Base-by-base conservation (phyloP, 331 rosid species). In the Stylosanthes scabra region DNA sequence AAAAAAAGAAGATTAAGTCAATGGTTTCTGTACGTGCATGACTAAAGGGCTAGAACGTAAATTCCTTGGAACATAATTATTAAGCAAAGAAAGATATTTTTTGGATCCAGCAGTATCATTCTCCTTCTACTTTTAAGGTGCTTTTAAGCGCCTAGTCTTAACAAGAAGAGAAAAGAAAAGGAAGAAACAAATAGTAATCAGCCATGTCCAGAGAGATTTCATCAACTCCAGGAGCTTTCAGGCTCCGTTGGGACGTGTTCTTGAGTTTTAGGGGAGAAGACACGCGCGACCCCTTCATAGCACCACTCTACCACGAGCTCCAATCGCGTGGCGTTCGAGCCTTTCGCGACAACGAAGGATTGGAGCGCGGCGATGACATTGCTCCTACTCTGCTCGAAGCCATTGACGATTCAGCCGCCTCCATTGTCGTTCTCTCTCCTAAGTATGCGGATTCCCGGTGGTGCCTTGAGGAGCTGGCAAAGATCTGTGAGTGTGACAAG, bases 161-260 rank as follows among this genome's bases (percentile, higher is more conserved):
- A 44, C 49, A 44, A 44, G 11, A 7, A 5, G 7, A 44, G 11
- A 10, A 8, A 44, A 10, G 11, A 44, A 44, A 9, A 8, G 7
- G 11, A 44, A 2, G 9, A 44, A 44, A 44, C 25, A 20, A 10
- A 8, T 8, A 44, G 11, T 8, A 44, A 49, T 5, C 9, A 12
- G 11, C 11, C 51, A 46, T 46, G 51, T 7, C 13, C 3, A 46
- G 13, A 46, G 13, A 46, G 2, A 69, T 55, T 10, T 11, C 41
- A 0, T 12, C 68, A 45, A 68, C 80, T 2, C 54, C 78, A 7
- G 89, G 58, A 10, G 78, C 76, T 4, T 87, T 85, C 82, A 58
- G 94, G 80, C 84, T 80, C 4, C 90, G 82, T 2, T 91, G 94
- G 92, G 93, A 91, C 60, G 93, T 89, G 42, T 89, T 91, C 76